A percentile compares a stretch with the other conserved stretches of the same genome.
These are phyloP conservation scores for Selaginella tamariscina DNA, from an alignment of 75 land plant species.

Conservation along the genomic window DNA sequence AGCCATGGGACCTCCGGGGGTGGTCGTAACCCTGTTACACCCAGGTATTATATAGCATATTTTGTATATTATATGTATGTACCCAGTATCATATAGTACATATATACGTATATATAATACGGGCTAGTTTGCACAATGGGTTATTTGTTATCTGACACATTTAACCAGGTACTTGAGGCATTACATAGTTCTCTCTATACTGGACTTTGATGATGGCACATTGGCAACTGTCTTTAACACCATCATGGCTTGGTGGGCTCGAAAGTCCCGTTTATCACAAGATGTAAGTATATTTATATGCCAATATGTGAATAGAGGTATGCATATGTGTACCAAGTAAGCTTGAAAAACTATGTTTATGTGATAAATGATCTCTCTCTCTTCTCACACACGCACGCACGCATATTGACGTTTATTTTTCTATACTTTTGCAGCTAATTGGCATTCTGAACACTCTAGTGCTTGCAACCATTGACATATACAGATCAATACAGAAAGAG, in stretches of 20 bases:
- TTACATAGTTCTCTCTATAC: constrained; percentile 25
- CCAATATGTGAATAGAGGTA: background rate
- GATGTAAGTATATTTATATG: constrained; percentile 15
- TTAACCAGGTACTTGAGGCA: constrained; percentile 35
- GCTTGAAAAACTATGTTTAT: no score
- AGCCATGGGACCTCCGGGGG: constrained; percentile 42
- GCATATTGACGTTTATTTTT: background rate
- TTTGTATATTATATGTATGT: no score
- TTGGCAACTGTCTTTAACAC: constrained; percentile 20
- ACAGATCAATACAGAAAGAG: constrained; percentile 26
- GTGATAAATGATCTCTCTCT: no score
- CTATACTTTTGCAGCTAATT: constrained; percentile 15
- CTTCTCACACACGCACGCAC: no score
- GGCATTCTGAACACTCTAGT: constrained; percentile 13
- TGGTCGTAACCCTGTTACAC: constrained; percentile 31
- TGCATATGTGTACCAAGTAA: no score
- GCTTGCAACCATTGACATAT: constrained; percentile 27
- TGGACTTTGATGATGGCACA: constrained; percentile 29
- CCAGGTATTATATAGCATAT: no score
- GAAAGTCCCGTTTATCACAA: constrained; percentile 22
- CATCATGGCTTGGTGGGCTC: constrained; percentile 32
- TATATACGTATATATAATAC: no score
- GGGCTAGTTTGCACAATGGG: no score
- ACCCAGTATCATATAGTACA: no score
- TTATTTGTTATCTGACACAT: no score